Conservation (phyloP, 2,329 filamentous ascomycete genomes). For the Pseudogymnoascus sp. region DNA sequence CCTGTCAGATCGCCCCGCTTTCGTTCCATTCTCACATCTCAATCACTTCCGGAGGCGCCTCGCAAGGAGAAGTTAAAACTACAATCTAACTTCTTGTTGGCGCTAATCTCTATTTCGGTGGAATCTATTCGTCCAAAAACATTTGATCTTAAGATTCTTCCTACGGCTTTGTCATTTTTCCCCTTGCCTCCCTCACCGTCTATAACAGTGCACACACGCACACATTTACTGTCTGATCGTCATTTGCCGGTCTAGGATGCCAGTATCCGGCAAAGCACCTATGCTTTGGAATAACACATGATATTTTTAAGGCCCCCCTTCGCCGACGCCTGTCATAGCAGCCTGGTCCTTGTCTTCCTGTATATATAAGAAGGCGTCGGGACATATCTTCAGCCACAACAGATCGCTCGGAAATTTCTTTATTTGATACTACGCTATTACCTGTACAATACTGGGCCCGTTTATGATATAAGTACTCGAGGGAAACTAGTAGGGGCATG, state of each 20-base stretch:
- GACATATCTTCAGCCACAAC: not conserved
- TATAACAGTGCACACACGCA: not conserved
- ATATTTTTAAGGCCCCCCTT: conserved; percentile 3
- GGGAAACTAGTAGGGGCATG: conserved; percentile 5
- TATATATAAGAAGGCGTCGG: not conserved
- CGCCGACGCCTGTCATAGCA: not conserved
- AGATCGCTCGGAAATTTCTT: not conserved
- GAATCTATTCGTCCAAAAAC: not conserved
- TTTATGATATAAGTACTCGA: not conserved
- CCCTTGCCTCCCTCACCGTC: not conserved
- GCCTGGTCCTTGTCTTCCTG: not conserved
- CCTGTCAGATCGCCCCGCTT: conserved; percentile 3
- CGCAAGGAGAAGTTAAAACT: not conserved
- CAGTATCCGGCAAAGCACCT: not conserved
- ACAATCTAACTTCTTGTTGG: not conserved
- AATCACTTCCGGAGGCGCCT: not conserved
- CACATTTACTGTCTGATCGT: conserved; percentile 5
- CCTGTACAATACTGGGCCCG: not conserved
- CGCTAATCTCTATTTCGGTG: conserved; percentile 2
- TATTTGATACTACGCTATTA: not conserved
- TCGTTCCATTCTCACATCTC: conserved; percentile 8
- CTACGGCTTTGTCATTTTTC: not conserved
- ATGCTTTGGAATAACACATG: not conserved
- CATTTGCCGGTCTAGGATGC: not conserved
- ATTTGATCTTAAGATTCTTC: not conserved